Percentiles rank a stretch among this genome's conserved stretches.
These are phyloP conservation scores for Oligophagozyma castellii DNA, from an alignment of 1,139 yeast species.

Conservation along the genomic window DNA sequence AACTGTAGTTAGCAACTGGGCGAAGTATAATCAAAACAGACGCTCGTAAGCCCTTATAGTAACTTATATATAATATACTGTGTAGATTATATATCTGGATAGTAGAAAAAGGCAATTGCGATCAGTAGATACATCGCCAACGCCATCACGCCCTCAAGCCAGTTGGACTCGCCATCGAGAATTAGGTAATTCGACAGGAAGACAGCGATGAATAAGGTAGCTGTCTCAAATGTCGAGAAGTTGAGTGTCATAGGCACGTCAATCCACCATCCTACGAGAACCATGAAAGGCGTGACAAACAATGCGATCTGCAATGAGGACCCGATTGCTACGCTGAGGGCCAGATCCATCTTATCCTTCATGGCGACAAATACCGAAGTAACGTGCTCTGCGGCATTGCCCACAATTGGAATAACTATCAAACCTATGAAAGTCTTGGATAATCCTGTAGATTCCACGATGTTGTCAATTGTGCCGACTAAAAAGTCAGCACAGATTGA, in stretches of 20 bases:
- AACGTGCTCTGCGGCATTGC: constrained; percentile 97
- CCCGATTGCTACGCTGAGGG: constrained; percentile 96
- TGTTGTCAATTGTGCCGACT: constrained; percentile 83
- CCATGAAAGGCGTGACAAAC: constrained; percentile 91
- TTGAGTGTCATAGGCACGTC: constrained; percentile 87
- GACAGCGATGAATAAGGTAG: constrained; percentile 76
- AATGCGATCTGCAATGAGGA: constrained; percentile 89
- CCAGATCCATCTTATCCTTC: constrained; percentile 95
- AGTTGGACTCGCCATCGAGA: constrained; percentile 87
- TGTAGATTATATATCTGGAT: constrained; percentile 25
- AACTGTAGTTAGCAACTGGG: not conserved
- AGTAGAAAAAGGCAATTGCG: constrained; percentile 75
- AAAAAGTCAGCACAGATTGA: constrained; percentile 87
- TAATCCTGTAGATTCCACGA: constrained; percentile 72
- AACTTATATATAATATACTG: not conserved
- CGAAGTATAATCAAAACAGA: not conserved
- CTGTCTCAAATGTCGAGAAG: constrained; percentile 88
- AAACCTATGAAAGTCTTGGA: constrained; percentile 93
- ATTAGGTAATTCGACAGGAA: constrained; percentile 78
- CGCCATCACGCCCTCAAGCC: constrained; percentile 94
- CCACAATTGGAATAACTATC: constrained; percentile 88
- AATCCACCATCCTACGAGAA: constrained; percentile 78
- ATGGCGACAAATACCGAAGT: constrained; percentile 91
- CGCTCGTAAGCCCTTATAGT: not conserved
- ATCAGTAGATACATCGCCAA: constrained; percentile 73